Conservation (phyloP, 2,329 filamentous ascomycete species). For the Diaporthe capsici region DNA sequence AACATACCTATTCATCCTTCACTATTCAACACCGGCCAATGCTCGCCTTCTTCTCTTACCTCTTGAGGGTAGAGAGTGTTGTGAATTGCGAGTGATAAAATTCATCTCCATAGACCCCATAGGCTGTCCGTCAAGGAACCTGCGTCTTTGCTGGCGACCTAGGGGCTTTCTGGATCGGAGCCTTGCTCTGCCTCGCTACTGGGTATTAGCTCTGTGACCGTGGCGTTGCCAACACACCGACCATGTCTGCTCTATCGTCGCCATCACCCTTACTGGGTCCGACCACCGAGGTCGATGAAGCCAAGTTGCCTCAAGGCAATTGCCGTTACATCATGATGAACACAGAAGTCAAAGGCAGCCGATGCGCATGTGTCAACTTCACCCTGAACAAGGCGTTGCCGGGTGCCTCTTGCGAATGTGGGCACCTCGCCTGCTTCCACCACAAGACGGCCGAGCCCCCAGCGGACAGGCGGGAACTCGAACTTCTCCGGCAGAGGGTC, state of each 20-base stretch:
- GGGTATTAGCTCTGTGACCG: slow-evolving; percentile 3
- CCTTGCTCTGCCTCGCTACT: slow-evolving; percentile 1
- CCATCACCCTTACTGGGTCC: slow-evolving; percentile 50
- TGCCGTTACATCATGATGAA: slow-evolving; percentile 72
- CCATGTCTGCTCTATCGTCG: slow-evolving; percentile 49
- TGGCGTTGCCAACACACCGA: slow-evolving; percentile 1
- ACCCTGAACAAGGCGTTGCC: slow-evolving; percentile 67
- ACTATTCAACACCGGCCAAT: neutral
- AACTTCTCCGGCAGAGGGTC: slow-evolving; percentile 57
- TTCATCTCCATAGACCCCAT: no score
- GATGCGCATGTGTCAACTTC: slow-evolving; percentile 72
- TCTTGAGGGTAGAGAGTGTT: neutral
- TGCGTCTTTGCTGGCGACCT: neutral
- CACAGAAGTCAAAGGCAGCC: slow-evolving; percentile 69
- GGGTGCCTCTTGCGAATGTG: slow-evolving; percentile 70
- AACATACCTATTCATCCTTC: neutral
- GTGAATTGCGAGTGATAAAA: neutral
- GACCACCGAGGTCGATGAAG: slow-evolving; percentile 55
- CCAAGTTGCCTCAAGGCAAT: slow-evolving; percentile 68
- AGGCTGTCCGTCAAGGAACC: neutral
- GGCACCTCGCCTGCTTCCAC: slow-evolving; percentile 73
- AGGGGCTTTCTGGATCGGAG: neutral
- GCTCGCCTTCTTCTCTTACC: neutral
- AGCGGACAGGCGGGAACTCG: slow-evolving; percentile 62
- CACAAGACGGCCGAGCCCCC: slow-evolving; percentile 61